Conservation (phyloP, 106 monocot genomes). For the Dendrobium huoshanense region DNA sequence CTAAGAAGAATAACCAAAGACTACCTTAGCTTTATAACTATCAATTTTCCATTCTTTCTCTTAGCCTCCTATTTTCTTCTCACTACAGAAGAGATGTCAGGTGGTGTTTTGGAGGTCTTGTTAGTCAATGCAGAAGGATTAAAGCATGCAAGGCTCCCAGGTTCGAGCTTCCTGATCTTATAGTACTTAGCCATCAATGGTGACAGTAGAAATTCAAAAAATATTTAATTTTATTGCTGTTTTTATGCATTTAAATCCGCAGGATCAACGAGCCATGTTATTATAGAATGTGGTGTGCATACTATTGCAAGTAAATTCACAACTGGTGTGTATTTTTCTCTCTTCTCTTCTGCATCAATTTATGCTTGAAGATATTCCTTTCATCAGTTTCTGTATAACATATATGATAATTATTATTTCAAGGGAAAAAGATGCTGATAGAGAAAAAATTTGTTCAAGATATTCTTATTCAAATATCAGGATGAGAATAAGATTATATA, state of each 20-base stretch:
- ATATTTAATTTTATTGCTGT: not conserved
- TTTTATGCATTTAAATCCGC: not conserved
- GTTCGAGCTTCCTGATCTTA: conserved; percentile 13
- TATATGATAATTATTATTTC: no score
- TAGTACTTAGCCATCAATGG: not conserved
- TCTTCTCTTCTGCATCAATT: not conserved
- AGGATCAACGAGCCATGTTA: conserved; percentile 34
- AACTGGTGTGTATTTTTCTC: conserved; percentile 9
- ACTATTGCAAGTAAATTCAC: conserved; percentile 28
- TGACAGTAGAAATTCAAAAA: not conserved
- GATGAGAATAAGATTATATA: no score
- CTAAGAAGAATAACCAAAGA: no score
- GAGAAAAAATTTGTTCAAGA: no score
- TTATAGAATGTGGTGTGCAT: conserved; percentile 34
- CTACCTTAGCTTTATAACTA: no score
- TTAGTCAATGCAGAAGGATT: conserved; percentile 44
- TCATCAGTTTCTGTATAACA: no score
- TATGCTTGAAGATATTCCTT: no score
- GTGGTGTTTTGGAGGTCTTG: conserved; percentile 45
- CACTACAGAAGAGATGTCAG: conserved; percentile 21
- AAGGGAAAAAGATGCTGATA: no score
- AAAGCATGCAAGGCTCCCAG: conserved; percentile 24
- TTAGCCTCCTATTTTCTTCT: not conserved
- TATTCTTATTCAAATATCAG: no score
- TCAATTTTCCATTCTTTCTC: not conserved